Base-by-base conservation (phyloP, 305 asterid species). In the Fraxinus nigra region DNA sequence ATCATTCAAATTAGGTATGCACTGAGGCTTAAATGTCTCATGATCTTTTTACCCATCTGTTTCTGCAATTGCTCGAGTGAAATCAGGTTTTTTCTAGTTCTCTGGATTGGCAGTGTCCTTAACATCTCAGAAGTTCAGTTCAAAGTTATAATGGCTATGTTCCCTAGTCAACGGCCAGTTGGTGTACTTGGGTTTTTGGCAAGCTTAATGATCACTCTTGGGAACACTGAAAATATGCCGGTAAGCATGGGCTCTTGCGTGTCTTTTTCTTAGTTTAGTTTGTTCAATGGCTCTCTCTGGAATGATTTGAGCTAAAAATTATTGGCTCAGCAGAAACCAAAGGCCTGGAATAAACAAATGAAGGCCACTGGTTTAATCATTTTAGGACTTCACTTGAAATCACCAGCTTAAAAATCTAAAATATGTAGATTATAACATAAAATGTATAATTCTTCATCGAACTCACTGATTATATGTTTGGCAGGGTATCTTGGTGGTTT, bases 181-280 rank as follows among this genome's bases (percentile, higher is more conserved):
- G 99, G 99, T 83, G 99, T 96, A 89, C 99, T 96, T 85, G 99
- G 98, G 75, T 96, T 96, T 86, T 96, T 98, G 99, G 94, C 99
- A 80, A 94, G 98, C 90, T 90, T 96, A 88, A 96, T 96, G 99
- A 96, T 98, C 70, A 98, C 99, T 28, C 97, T 96, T 73, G 99
- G 99, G 85, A 96, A 96, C 88, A 94, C 97, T 38, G 99, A 96
- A 92, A 94, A 94, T 86, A 96, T 96, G 99, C 97, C 97, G 76
- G 99, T 94, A 87, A 94, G 97, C 89, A 85, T 82, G 75, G 16
- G 28, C 73, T 87, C 76, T 79, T 76, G 78, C 77, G 79, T 65
- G 20, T 82, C 18, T 35, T 82, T 40, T 72, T 81, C 81, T 22
- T 86, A 46, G 33, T 75, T 30, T 82, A 79, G 48, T 82, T 59